Conservation (phyloP, 768 basidiomycete species). For the Mycena rosella region DNA sequence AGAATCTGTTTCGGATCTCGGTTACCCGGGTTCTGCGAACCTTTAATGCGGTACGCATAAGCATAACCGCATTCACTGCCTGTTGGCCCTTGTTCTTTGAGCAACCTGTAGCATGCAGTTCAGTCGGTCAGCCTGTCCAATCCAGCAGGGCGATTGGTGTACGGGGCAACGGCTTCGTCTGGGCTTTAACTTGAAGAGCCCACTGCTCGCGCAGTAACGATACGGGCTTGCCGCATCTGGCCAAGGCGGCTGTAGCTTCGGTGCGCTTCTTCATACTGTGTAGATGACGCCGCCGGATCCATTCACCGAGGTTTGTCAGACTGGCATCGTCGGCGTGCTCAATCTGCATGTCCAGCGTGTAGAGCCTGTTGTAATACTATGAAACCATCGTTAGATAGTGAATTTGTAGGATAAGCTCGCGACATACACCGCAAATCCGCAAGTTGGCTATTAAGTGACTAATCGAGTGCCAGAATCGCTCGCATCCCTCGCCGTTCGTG, state of each 20-base stretch:
- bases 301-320: neutral
- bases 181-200: neutral
- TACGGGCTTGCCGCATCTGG: neutral
- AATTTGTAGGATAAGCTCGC: no score
- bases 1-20: neutral
- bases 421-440: neutral
- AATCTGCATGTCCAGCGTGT: neutral
- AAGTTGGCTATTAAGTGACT: neutral
- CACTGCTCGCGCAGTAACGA: neutral
- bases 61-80: neutral
- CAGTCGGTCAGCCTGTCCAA: no score
- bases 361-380: neutral
- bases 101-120: neutral
- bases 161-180: neutral
- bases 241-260: neutral
- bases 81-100: neutral
- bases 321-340: neutral
- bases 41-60: neutral
- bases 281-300: neutral
- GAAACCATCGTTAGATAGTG: no score
- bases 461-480: neutral
- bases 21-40: neutral
- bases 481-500: neutral
- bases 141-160: no score
- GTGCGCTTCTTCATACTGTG: neutral